Conservation (phyloP, 2,329 filamentous ascomycete species). For the Seiridium cupressi region DNA sequence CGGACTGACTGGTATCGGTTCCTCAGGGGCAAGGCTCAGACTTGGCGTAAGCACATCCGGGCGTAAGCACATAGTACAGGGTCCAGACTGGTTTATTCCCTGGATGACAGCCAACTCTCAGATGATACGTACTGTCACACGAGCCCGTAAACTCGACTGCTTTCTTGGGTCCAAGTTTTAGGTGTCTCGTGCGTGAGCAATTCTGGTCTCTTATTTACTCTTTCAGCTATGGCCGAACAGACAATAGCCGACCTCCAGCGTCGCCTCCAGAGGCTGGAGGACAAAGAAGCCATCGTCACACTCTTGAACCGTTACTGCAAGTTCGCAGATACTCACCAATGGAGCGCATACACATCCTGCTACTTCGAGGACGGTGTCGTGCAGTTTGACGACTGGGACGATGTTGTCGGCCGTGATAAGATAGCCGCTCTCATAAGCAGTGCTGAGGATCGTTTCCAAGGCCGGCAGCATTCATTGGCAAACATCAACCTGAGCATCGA, state of each 20-base stretch:
- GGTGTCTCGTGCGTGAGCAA: background rate
- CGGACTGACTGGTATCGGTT: too few relatives aligned
- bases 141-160: too few relatives aligned
- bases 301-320: constrained; percentile 4
- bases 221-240: background rate
- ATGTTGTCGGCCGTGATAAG: constrained; percentile 3
- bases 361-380: constrained; percentile 1
- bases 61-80: too few relatives aligned
- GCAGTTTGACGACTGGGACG: background rate
- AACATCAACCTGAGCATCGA: constrained; percentile 3
- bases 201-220: background rate
- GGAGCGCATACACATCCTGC: background rate
- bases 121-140: too few relatives aligned
- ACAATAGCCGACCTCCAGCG: background rate
- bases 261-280: constrained; percentile 4
- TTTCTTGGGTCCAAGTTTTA: background rate
- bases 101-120: too few relatives aligned
- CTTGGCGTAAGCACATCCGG: too few relatives aligned
- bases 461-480: background rate
- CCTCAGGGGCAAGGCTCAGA: too few relatives aligned
- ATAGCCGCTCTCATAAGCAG: constrained; percentile 1
- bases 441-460: constrained; percentile 5
- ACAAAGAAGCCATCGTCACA: constrained; percentile 1
- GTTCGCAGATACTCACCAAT: background rate
- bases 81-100: too few relatives aligned